phyloP scores from a whole-genome alignment of 805 yeast species.

The Metschnikowia rubicola region DNA sequence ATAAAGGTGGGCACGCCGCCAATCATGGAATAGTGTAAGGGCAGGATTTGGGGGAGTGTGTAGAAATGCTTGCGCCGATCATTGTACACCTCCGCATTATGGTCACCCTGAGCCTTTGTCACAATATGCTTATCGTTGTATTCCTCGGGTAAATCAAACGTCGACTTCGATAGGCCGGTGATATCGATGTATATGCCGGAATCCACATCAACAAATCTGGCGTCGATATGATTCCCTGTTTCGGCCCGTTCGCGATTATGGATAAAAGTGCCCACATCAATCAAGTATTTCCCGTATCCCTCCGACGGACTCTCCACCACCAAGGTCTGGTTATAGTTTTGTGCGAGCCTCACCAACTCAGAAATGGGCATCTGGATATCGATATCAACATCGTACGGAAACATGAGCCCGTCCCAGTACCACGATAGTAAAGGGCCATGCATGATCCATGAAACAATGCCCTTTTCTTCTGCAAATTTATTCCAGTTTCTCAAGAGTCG shows the following conservation, averaged over 20 bases:
- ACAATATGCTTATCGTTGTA: slow-evolving; percentile 13
- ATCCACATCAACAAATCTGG: slow-evolving; percentile 17
- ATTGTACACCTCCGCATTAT: slow-evolving; percentile 14
- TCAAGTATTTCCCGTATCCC: slow-evolving; percentile 20
- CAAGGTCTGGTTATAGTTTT: slow-evolving; percentile 14
- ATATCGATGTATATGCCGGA: slow-evolving; percentile 18
- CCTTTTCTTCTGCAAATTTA: slow-evolving; percentile 15
- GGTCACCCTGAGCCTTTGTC: slow-evolving; percentile 7
- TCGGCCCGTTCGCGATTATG: slow-evolving; percentile 16
- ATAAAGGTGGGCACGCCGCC: slow-evolving; percentile 19
- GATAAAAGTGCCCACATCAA: slow-evolving; percentile 19
- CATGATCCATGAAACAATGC: slow-evolving; percentile 18
- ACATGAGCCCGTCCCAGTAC: slow-evolving; percentile 19
- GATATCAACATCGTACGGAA: slow-evolving; percentile 17
- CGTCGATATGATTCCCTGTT: slow-evolving; percentile 16
- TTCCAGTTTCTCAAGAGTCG: slow-evolving; percentile 16
- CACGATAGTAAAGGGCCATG: slow-evolving; percentile 18
- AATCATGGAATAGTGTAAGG: slow-evolving; percentile 18
- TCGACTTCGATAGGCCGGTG: slow-evolving; percentile 15
- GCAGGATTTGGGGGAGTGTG: slow-evolving; percentile 17
- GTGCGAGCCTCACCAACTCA: slow-evolving; percentile 10
- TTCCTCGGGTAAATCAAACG: slow-evolving; percentile 10
- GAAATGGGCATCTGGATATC: slow-evolving; percentile 17
- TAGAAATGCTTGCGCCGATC: slow-evolving; percentile 20
- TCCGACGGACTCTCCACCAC: slow-evolving; percentile 18